Evolutionary conservation across 768 basidiomycete species (phyloP).

Genomic region (Aureoboletus auriporus): DNA sequence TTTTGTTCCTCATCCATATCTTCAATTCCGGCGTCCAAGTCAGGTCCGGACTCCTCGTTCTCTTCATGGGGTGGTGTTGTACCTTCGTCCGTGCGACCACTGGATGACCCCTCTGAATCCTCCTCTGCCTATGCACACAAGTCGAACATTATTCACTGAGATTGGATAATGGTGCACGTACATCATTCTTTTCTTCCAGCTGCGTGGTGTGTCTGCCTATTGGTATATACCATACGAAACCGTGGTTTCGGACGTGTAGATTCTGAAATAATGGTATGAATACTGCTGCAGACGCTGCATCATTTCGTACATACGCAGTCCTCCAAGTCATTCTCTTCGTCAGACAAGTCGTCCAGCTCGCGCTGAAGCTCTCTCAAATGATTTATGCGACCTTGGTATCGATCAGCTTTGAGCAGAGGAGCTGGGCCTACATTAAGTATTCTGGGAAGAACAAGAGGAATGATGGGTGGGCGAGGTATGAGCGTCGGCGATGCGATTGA

Average conservation of each 20-base stretch:
- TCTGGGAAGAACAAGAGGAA: constrained; percentile 65
- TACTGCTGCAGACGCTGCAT: background rate
- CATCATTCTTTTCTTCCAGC: constrained; percentile 84
- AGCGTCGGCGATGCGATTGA: constrained; percentile 66
- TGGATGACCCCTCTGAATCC: constrained; percentile 32
- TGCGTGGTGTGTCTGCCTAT: constrained; percentile 71
- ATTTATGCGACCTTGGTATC: constrained; percentile 55
- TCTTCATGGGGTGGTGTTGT: constrained; percentile 33
- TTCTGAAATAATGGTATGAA: constrained; percentile 38
- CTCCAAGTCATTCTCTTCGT: constrained; percentile 81
- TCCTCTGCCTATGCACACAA: constrained; percentile 28
- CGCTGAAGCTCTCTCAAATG: constrained; percentile 62
- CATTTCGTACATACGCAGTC: constrained; percentile 48
- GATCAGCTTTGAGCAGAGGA: constrained; percentile 48
- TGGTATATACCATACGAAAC: constrained; percentile 64
- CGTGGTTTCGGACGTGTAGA: constrained; percentile 57
- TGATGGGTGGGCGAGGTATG: constrained; percentile 56
- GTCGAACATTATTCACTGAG: background rate
- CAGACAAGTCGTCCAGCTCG: constrained; percentile 81
- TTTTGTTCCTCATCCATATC: constrained; percentile 44
- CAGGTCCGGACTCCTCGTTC: constrained; percentile 37
- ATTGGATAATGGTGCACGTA: constrained; percentile 28
- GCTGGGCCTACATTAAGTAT: constrained; percentile 62
- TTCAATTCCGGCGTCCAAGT: constrained; percentile 34
- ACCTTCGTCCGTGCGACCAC: constrained; percentile 28